Evolutionary conservation across 768 basidiomycete species (phyloP), one percentile per base, ranked within the genome.

Genomic region (Lentinula lateritia): DNA sequence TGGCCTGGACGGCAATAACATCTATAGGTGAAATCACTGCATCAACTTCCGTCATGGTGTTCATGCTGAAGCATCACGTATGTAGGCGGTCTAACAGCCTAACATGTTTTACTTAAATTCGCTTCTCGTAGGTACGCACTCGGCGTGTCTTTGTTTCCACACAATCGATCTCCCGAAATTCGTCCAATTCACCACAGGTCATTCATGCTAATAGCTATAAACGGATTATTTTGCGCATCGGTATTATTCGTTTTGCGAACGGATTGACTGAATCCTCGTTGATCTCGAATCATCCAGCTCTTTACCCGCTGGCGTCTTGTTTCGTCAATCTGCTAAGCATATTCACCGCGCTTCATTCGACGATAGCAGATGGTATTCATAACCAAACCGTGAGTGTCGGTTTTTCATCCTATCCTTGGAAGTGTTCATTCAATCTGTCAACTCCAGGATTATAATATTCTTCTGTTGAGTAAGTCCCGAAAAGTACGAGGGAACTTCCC

Each of bases 11-110:
- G 16, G 9, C 63, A 7, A 23, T 67, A 5, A 60, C 64, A 13
- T 64, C 64, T 28, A 32, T 61, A 2, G 66, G 64, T 6, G 66
- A 67, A 50, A 43, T 67, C 16, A 12, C 56, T 3, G 39, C 58
- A 18, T 43, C 64, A 4, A 12, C 45, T 15, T 45, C 50, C 2
- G 66, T 67, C 28, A 43, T 67, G 5, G 39, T 64, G 32, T 65
- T 52, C 45, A 57, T 67, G 52, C 23, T 67, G 23, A 60, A 48
- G 16, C 64, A 67, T 53, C 66, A 73, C 56, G 70, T 72, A 57
- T 59, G 67, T 46, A 65, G 8, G 38, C 50, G 18, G n/a, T 56
- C 18, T 34, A 35, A 7, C 13, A 39, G 6, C 6, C 41, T 1
- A 54, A 43, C 16, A 52, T 60, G 28, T 12, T 10, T 58, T 18